Base-by-base conservation (phyloP, 495 filamentous ascomycete species). In the Neurospora sp. region DNA sequence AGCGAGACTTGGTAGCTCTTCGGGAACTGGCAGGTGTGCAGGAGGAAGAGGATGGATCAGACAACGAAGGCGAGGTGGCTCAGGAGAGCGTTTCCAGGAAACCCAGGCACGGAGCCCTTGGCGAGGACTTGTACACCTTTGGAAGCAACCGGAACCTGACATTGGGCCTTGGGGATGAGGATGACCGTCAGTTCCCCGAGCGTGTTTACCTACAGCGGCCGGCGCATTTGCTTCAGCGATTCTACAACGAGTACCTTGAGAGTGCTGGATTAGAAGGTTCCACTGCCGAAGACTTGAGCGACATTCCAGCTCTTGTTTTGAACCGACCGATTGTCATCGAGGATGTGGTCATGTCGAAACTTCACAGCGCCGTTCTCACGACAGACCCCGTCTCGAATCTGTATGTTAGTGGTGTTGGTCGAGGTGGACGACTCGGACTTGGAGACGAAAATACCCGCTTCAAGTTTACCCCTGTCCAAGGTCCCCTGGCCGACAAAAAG, bases 91-190 rank as follows among this genome's bases (percentile, higher is more conserved):
- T 39, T 46, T 37, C 66, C 27, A 66, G 27, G 27, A 66, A 66
- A 37, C 4, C 54, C 27, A 66, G 14, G 62, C 62, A 42, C 41
- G 69, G 39, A 8, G 73, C 69, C 5, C 41, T 78, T 27, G 94
- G 92, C 16, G 94, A 97, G 78, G 96, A 99, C 78, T 81, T 97
- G 0, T 99, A 92, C 76, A 91, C 92, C 0, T 96, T 97, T 79
- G 96, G 96, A 23, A 97, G 93, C 80, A 98, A 97, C 81, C 95
- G 96, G 76, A 99, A 99, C 76, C 83, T 97, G 14, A 94, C 92
- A 9, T 87, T 99, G 54, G 96, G 96, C 3, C 92, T 98, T 75
- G 93, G 94, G 18, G 93, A 98, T 78, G 90, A 94, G 76, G 94
- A 97, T 80, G 94, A 99, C 76, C 90, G 96, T 4, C 94, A 98